Conservation (phyloP, 192 early-diverging fungal species). For the Backusella parvicylindrica region DNA sequence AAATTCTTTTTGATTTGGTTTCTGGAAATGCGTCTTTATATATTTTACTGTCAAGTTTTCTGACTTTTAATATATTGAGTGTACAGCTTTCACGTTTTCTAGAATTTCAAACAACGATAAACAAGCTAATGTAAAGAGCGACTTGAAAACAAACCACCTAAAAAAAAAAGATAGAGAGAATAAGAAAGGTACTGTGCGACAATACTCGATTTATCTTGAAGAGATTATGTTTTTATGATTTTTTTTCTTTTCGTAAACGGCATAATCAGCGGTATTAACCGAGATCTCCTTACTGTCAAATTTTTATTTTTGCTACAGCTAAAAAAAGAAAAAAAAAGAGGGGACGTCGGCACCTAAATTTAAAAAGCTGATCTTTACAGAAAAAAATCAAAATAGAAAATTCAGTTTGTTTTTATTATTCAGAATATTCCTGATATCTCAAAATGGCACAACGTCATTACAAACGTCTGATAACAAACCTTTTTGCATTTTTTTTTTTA, state of each 20-base stretch:
- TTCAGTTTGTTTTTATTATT: neutral
- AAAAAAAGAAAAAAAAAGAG: neutral
- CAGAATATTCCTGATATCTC: neutral
- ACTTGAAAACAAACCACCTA: neutral
- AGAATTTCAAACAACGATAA: neutral
- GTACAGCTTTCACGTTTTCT: neutral
- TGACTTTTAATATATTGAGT: neutral
- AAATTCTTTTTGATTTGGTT: neutral
- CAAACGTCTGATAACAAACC: neutral
- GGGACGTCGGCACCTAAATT: neutral
- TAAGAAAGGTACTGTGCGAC: neutral
- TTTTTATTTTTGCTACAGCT: neutral
- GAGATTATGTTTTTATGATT: neutral
- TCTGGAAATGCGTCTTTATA: neutral
- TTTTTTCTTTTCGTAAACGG: neutral
- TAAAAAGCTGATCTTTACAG: neutral
- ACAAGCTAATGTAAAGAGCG: conserved; percentile 1
- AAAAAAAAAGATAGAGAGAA: neutral
- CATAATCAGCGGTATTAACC: neutral
- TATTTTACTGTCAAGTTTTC: neutral
- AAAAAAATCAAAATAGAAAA: neutral
- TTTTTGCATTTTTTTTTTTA: neutral
- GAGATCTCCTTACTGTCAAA: neutral
- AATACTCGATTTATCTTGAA: neutral
- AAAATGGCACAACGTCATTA: neutral